phyloP scores from a whole-genome alignment of 1,284 basidiomycete genomes.

The Mycosarcoma mackinlayi region DNA sequence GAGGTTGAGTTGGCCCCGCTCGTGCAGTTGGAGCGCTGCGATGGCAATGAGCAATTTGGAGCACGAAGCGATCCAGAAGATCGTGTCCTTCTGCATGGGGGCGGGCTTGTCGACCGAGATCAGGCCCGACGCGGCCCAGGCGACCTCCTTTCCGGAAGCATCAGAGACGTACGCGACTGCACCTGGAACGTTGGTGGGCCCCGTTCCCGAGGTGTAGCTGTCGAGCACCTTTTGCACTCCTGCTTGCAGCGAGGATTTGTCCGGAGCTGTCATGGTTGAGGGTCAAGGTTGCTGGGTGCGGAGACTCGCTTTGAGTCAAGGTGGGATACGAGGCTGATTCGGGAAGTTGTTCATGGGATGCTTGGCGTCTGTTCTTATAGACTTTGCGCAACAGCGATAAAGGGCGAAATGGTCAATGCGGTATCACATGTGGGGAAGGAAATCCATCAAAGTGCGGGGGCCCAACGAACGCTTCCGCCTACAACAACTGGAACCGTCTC shows the following conservation, averaged over 20 bases:
- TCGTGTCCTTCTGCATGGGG: constrained; percentile 45
- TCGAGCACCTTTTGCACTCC: constrained; percentile 19
- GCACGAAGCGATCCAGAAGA: constrained; percentile 57
- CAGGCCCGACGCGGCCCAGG: constrained; percentile 45
- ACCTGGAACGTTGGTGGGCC: constrained; percentile 28
- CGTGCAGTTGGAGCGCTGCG: constrained; percentile 63
- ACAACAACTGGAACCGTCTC: no score
- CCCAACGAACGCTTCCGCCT: no score
- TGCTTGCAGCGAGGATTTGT: constrained; percentile 13
- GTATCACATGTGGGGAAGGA: neutral
- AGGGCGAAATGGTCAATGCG: neutral
- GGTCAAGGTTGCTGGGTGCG: no score
- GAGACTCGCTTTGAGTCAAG: no score
- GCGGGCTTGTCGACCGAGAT: constrained; percentile 28
- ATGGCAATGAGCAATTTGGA: constrained; percentile 67
- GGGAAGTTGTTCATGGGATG: neutral
- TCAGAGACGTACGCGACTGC: constrained; percentile 51
- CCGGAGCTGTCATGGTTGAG: constrained; percentile 6
- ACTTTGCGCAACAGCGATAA: no score
- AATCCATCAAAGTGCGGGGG: no score
- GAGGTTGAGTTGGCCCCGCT: constrained; percentile 56
- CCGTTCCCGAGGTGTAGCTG: constrained; percentile 18
- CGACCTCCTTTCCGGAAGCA: constrained; percentile 42
- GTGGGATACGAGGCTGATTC: no score
- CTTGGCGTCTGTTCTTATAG: no score